A percentile compares a stretch with the other conserved stretches of the same genome.
phyloP scores from a whole-genome alignment of 2,329 filamentous ascomycete genomes.

The Fusarium floridanum region DNA sequence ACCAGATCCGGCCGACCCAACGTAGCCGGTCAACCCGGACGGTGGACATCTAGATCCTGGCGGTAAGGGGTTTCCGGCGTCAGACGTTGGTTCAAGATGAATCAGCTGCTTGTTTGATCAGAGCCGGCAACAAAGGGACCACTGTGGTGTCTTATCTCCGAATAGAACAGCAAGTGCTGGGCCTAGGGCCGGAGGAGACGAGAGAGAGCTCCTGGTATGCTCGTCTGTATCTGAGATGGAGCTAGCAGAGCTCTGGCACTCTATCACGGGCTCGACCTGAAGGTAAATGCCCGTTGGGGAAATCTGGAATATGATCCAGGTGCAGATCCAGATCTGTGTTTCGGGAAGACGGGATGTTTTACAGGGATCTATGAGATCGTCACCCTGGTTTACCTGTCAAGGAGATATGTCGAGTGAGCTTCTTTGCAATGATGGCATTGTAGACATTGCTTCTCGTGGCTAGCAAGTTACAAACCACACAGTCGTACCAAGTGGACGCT shows the following conservation, averaged over 20 bases:
- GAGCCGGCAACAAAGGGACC: neutral
- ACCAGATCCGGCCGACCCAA: slow-evolving; percentile 34
- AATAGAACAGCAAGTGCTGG: slow-evolving; percentile 27
- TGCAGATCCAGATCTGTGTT: slow-evolving; percentile 22
- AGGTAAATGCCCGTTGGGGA: neutral
- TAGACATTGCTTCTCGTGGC: neutral
- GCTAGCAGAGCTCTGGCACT: slow-evolving; percentile 9
- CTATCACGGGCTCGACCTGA: slow-evolving; percentile 6
- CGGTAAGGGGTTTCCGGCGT: slow-evolving; percentile 2
- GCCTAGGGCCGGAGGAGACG: neutral
- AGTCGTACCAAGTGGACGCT: neutral
- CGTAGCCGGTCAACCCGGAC: slow-evolving; percentile 23
- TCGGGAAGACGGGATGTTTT: slow-evolving; percentile 13
- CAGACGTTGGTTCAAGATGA: neutral
- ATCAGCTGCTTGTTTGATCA: neutral
- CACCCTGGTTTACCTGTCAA: neutral
- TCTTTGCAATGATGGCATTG: neutral
- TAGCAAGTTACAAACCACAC: neutral
- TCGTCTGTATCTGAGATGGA: neutral
- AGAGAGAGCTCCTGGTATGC: slow-evolving; percentile 1
- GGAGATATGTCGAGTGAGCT: neutral
- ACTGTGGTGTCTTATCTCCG: neutral
- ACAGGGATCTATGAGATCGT: slow-evolving; percentile 10
- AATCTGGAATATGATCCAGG: slow-evolving; percentile 30
- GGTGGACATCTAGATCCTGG: slow-evolving; percentile 22